Evolutionary conservation across 805 yeast species (phyloP).

Genomic region (Wickerhamiella lipophila): DNA sequence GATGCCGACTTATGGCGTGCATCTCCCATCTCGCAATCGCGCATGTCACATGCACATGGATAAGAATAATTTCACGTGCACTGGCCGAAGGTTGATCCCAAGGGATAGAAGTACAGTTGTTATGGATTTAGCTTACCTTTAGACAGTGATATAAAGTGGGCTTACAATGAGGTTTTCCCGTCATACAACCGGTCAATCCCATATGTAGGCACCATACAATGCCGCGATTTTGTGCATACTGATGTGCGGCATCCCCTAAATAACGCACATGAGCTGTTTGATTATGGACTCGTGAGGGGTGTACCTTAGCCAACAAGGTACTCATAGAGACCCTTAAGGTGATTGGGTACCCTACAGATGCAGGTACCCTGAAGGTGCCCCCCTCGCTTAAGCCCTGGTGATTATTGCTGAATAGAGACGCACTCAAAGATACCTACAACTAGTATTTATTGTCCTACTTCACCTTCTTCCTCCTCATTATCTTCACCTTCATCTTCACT

Average conservation of each 20-base stretch:
- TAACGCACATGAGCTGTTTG: neutral
- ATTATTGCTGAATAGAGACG: no score
- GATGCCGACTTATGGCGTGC: neutral
- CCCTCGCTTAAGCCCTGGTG: no score
- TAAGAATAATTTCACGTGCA: neutral
- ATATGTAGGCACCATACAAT: neutral
- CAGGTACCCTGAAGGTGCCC: neutral
- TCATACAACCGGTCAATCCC: neutral
- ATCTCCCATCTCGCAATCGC: conserved; percentile 1
- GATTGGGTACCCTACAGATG: no score
- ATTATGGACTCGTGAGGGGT: neutral
- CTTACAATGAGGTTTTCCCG: no score
- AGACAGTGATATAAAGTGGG: no score
- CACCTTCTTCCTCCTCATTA: no score
- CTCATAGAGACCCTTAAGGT: neutral
- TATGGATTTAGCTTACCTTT: no score
- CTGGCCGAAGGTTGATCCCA: neutral
- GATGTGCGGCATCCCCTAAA: neutral
- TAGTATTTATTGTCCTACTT: neutral
- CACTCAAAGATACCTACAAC: no score
- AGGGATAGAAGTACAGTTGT: neutral
- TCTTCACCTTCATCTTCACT: neutral
- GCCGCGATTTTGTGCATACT: neutral
- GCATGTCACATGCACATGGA: neutral
- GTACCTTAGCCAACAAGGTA: neutral